These are phyloP conservation scores for Trypanosoma platydactyli DNA, from an alignment of 208 protist genomes.

Conservation along the genomic window DNA sequence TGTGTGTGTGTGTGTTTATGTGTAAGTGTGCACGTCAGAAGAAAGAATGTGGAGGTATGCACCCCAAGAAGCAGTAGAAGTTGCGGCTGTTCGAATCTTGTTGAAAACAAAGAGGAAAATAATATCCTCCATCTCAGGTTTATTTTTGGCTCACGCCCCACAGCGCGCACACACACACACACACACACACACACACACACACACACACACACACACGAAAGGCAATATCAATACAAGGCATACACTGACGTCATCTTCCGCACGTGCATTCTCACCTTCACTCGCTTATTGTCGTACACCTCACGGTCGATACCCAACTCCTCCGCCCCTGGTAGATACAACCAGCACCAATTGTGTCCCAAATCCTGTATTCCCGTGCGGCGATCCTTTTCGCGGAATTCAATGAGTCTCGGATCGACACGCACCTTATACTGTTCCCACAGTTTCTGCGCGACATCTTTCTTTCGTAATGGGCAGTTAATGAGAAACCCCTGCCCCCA, in stretches of 20 bases:
- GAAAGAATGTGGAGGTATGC: too few relatives aligned
- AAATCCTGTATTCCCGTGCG: constrained; percentile 90
- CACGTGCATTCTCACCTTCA: constrained; percentile 92
- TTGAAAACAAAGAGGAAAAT: too few relatives aligned
- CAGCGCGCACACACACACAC: not conserved
- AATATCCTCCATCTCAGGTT: too few relatives aligned
- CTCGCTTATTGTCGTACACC: constrained; percentile 93
- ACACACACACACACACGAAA: not conserved
- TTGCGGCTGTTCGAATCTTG: too few relatives aligned
- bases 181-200: constrained; percentile 1
- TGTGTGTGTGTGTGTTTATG: too few relatives aligned
- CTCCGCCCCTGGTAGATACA: constrained; percentile 91
- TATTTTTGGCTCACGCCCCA: too few relatives aligned
- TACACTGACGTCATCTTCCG: constrained; percentile 76
- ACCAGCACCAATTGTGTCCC: constrained; percentile 93
- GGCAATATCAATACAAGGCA: constrained; percentile 62
- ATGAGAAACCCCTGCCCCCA: constrained; percentile 90
- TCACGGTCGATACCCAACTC: constrained; percentile 88
- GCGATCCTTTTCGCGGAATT: constrained; percentile 87
- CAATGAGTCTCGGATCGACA: constrained; percentile 81
- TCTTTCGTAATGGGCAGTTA: constrained; percentile 88
- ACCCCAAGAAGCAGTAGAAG: too few relatives aligned
- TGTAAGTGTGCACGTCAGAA: too few relatives aligned
- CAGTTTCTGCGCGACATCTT: constrained; percentile 89
- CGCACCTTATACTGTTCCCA: constrained; percentile 94